These are phyloP conservation scores for Plasmodium cynomolgi DNA, from an alignment of 169 alveolate species.

Conservation along the genomic window DNA sequence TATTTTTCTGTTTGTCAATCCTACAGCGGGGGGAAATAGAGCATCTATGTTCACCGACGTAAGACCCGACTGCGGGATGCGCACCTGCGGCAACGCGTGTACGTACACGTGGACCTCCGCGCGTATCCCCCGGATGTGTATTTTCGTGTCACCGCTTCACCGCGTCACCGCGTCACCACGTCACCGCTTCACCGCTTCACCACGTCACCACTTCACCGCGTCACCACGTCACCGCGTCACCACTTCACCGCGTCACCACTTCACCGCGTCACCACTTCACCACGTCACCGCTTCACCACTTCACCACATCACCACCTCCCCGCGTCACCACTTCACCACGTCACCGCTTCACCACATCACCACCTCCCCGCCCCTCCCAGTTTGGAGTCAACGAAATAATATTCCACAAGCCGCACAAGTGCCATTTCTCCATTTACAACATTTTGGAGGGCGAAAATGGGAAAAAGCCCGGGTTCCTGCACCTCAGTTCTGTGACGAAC, in stretches of 20 bases:
- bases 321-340: too few species aligned
- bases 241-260: constrained; percentile 39
- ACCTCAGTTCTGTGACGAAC: constrained; percentile 62
- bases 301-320: too few species aligned
- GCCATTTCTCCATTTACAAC: constrained; percentile 78
- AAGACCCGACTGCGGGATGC: constrained; percentile 26
- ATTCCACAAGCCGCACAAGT: constrained; percentile 47
- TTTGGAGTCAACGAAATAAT: constrained; percentile 51
- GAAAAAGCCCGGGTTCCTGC: constrained; percentile 85
- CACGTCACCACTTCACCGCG: too few species aligned
- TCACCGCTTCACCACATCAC: too few species aligned
- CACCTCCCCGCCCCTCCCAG: too few species aligned
- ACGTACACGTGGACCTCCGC: not conserved
- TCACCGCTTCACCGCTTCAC: too few species aligned
- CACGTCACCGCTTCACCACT: too few species aligned
- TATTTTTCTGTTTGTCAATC: constrained; percentile 85
- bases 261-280: constrained; percentile 63
- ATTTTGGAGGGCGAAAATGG: constrained; percentile 86
- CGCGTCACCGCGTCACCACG: too few species aligned
- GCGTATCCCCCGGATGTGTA: not conserved
- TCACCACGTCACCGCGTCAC: constrained; percentile 5
- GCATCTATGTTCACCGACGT: constrained; percentile 86
- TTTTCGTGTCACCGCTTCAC: too few species aligned
- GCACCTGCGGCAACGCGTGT: not conserved
- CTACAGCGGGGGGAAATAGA: constrained; percentile 89